Evolutionary conservation across 2,329 filamentous ascomycete species (phyloP).

Genomic region (Paecilomyces sp.): DNA sequence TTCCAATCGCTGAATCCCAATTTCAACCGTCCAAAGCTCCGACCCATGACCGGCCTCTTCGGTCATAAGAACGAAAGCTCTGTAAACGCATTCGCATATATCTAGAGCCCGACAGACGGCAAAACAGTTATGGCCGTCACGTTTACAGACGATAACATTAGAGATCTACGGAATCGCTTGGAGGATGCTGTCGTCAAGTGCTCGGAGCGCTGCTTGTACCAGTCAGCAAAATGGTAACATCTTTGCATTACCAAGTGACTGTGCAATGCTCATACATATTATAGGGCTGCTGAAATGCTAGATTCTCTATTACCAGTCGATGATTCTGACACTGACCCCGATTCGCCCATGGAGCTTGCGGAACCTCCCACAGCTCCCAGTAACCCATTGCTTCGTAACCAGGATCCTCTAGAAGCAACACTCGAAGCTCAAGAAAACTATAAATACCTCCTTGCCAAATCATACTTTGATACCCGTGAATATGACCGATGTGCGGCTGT

Average conservation of each 20-base stretch:
- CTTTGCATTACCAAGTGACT: background rate
- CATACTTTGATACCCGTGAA: slow-evolving; percentile 91
- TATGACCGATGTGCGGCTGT: slow-evolving; percentile 89
- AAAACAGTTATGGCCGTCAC: slow-evolving; percentile 22
- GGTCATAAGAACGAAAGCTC: background rate
- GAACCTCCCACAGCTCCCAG: slow-evolving; percentile 44
- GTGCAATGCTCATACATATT: slow-evolving; percentile 9
- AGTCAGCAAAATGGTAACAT: slow-evolving; percentile 85
- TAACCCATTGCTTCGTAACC: slow-evolving; percentile 46
- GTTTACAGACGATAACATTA: slow-evolving; percentile 30
- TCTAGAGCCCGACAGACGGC: background rate
- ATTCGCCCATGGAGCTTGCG: slow-evolving; percentile 52
- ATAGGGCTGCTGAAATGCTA: slow-evolving; percentile 88
- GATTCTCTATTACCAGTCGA: slow-evolving; percentile 61
- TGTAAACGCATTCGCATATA: background rate
- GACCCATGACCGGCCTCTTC: background rate
- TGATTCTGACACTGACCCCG: slow-evolving; percentile 54
- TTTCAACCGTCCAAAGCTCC: background rate
- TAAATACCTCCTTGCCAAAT: slow-evolving; percentile 84
- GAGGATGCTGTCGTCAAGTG: slow-evolving; percentile 85
- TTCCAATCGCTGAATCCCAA: background rate
- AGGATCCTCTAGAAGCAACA: slow-evolving; percentile 63
- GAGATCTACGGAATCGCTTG: slow-evolving; percentile 63
- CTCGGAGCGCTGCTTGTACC: slow-evolving; percentile 90
- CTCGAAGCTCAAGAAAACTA: slow-evolving; percentile 74